These are phyloP conservation scores for Ceratobasidium theobromae DNA, from an alignment of 1,284 basidiomycete genomes.

Conservation along the genomic window DNA sequence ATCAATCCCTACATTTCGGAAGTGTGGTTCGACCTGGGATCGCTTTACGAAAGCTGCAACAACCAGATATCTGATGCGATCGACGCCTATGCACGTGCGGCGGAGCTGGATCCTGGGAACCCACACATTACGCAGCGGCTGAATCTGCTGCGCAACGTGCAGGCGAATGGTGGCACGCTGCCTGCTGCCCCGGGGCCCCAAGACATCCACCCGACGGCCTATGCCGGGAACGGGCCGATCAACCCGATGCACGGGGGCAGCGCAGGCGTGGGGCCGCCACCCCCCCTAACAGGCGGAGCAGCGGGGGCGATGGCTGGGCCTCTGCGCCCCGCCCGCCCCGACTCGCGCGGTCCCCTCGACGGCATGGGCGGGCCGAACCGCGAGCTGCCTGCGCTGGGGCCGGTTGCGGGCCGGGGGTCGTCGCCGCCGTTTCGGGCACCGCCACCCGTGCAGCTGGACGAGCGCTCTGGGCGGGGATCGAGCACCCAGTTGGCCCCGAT, in stretches of 20 bases:
- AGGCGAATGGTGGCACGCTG: slow-evolving; percentile 74
- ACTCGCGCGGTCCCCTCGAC: slow-evolving; percentile 47
- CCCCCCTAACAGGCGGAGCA: slow-evolving; percentile 18
- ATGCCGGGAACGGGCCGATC: slow-evolving; percentile 47
- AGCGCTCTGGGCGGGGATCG: slow-evolving; percentile 59
- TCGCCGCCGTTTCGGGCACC: slow-evolving; percentile 54
- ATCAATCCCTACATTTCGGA: slow-evolving; percentile 99
- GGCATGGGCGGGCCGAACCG: slow-evolving; percentile 73
- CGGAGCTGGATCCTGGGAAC: slow-evolving; percentile 85
- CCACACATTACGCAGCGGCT: slow-evolving; percentile 76
- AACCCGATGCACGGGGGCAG: slow-evolving; percentile 30
- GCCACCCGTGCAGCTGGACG: slow-evolving; percentile 73
- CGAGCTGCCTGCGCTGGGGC: slow-evolving; percentile 65
- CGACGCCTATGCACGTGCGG: slow-evolving; percentile 92
- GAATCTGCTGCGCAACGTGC: slow-evolving; percentile 74
- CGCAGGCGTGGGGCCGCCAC: slow-evolving; percentile 14
- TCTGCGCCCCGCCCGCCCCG: slow-evolving; percentile 17
- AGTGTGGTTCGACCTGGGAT: slow-evolving; percentile 98
- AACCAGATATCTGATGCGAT: slow-evolving; percentile 99
- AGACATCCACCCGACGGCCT: slow-evolving; percentile 94
- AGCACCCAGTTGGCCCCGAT: slow-evolving; percentile 79
- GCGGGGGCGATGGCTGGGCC: slow-evolving; percentile 3
- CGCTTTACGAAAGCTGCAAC: slow-evolving; percentile 97
- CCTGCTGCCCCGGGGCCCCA: slow-evolving; percentile 85
- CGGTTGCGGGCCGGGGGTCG: slow-evolving; percentile 52